phyloP scores from a whole-genome alignment of 768 basidiomycete species.

The Termitomyces sp. region DNA sequence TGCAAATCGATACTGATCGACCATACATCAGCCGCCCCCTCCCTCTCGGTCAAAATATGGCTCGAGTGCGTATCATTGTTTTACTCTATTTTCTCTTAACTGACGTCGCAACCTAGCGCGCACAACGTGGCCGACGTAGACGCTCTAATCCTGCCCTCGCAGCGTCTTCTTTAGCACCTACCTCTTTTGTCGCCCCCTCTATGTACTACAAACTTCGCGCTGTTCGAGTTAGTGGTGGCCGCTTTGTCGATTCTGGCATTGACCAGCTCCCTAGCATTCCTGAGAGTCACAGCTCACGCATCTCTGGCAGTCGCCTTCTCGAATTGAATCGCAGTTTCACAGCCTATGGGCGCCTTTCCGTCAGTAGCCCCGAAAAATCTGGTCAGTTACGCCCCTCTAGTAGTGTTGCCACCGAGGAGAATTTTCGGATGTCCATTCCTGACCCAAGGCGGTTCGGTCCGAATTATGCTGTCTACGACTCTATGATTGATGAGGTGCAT shows the following conservation, averaged over 20 bases:
- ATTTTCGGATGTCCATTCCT: conserved; percentile 39
- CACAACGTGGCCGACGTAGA: conserved; percentile 33
- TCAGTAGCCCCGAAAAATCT: conserved; percentile 52
- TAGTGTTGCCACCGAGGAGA: conserved; percentile 19
- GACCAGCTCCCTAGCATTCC: conserved; percentile 41
- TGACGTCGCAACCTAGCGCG: conserved; percentile 2
- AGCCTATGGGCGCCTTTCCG: conserved; percentile 50
- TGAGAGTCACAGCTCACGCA: conserved; percentile 56
- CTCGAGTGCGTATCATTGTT: conserved; percentile 19
- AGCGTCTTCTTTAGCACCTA: conserved; percentile 65
- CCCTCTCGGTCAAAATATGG: conserved; percentile 37
- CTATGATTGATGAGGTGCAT: conserved; percentile 29
- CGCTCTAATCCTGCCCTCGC: conserved; percentile 62
- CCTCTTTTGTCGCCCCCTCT: conserved; percentile 75
- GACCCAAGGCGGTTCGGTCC: conserved; percentile 52
- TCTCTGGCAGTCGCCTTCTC: conserved; percentile 65
- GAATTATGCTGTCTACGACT: conserved; percentile 35
- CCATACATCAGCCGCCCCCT: conserved; percentile 68
- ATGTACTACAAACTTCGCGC: conserved; percentile 72
- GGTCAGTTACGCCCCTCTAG: conserved; percentile 42
- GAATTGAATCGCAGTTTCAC: conserved; percentile 62
- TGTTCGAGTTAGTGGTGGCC: conserved; percentile 53
- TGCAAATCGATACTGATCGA: conserved; percentile 34
- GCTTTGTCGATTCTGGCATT: conserved; percentile 40
- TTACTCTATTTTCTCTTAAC: neutral